A percentile compares a stretch with the other conserved stretches of the same genome.
These are phyloP conservation scores for Stylonectria norvegica DNA, from an alignment of 2,329 filamentous ascomycete species.

Conservation along the genomic window DNA sequence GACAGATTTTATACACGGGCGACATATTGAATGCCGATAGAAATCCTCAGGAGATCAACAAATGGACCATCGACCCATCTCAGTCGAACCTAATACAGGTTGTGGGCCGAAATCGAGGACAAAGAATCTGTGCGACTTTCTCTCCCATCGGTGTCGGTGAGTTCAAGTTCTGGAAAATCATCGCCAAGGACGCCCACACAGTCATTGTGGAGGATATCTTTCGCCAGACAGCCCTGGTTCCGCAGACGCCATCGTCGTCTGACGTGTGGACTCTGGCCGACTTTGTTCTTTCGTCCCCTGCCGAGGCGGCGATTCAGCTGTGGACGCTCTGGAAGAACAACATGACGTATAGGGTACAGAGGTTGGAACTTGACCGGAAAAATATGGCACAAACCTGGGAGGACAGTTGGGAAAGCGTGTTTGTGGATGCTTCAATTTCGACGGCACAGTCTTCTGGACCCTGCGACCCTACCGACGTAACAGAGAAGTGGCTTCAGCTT, in stretches of 20 bases:
- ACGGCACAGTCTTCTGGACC: conserved; percentile 56
- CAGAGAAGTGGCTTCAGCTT: conserved; percentile 82
- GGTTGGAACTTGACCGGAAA: conserved; percentile 67
- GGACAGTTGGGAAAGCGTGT: conserved; percentile 67
- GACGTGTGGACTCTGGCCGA: conserved; percentile 79
- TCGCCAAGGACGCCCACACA: conserved; percentile 60
- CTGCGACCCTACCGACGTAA: conserved; percentile 65
- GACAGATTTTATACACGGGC: conserved; percentile 70
- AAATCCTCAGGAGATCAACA: conserved; percentile 65
- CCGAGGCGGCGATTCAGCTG: conserved; percentile 55
- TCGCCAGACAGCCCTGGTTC: conserved; percentile 56
- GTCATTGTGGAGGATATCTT: conserved; percentile 70
- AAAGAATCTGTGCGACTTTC: conserved; percentile 69
- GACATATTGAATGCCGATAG: conserved; percentile 71
- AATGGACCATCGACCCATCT: conserved; percentile 74
- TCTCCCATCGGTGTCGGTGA: conserved; percentile 83
- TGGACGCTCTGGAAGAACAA: conserved; percentile 88
- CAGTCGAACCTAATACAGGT: conserved; percentile 75
- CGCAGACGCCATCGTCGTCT: conserved; percentile 66
- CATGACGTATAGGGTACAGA: conserved; percentile 70
- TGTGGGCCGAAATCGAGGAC: conserved; percentile 54
- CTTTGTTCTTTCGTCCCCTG: conserved; percentile 60
- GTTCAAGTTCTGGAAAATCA: conserved; percentile 89
- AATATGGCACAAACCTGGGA: conserved; percentile 61
- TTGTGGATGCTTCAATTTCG: conserved; percentile 54